Evolutionary conservation across 331 rosid genomes (phyloP).

Genomic region (Cydonia oblonga): DNA sequence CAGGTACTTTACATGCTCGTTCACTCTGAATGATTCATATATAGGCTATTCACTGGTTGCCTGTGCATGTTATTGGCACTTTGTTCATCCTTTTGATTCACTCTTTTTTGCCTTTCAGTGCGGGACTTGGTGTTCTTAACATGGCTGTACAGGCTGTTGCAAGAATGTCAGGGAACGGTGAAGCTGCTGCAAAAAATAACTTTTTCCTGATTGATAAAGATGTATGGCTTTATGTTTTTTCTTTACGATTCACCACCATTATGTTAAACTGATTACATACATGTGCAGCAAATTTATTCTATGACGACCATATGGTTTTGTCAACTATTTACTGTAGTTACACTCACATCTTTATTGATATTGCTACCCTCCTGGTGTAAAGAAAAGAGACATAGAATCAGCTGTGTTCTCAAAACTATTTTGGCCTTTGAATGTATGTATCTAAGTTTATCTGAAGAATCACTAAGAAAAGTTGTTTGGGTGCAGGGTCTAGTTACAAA

Average conservation of each 20-base stretch:
- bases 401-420: background rate
- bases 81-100: conserved; percentile 11
- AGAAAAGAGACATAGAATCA: background rate
- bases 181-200: conserved; percentile 46
- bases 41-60: conserved; percentile 12
- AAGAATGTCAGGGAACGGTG: conserved; percentile 59
- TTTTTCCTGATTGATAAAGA: conserved; percentile 78
- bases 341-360: background rate
- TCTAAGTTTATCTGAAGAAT: background rate
- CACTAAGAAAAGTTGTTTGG: background rate
- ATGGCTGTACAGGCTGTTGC: conserved; percentile 77
- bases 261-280: background rate
- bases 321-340: background rate
- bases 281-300: background rate
- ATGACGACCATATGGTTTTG: background rate
- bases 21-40: background rate
- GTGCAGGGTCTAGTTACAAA: conserved; percentile 90
- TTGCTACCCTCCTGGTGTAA: background rate
- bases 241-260: background rate
- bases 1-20: conserved; percentile 43
- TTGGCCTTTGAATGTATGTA: background rate
- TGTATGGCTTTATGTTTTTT: conserved; percentile 31
- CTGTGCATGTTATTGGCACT: conserved; percentile 10
- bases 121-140: conserved; percentile 92
- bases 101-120: conserved; percentile 46